Conservation (phyloP, 441 rosid species). For the Raphanus hybrid region DNA sequence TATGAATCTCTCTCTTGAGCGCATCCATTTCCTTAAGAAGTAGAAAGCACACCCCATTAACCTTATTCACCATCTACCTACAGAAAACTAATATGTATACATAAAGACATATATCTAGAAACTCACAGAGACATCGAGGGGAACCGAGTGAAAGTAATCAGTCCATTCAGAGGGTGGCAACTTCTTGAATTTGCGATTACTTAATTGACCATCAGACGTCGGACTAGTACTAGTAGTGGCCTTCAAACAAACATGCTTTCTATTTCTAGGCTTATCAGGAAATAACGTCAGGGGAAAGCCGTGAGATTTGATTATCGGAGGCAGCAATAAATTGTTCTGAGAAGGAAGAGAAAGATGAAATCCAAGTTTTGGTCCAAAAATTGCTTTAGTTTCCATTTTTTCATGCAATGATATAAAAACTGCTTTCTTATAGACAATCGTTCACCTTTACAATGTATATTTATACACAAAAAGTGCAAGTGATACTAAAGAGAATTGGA, state of each 20-base stretch:
- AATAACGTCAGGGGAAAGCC: not conserved
- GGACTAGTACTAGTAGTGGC: not conserved
- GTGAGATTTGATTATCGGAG: not conserved
- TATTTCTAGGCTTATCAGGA: not conserved
- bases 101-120: not conserved
- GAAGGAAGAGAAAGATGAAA: not conserved
- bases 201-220: conserved; percentile 11
- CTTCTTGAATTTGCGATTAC: conserved; percentile 17
- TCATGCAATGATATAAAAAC: no score
- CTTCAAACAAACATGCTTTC: conserved; percentile 13
- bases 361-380: not conserved
- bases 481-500: no score
- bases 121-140: conserved; percentile 17
- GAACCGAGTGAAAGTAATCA: conserved; percentile 11
- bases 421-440: no score
- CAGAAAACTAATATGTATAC: not conserved
- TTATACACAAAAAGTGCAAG: no score
- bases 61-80: not conserved
- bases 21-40: conserved; percentile 27
- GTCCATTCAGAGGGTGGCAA: conserved; percentile 31
- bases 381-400: conserved; percentile 22
- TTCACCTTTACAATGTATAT: no score
- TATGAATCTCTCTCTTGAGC: conserved; percentile 23
- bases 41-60: not conserved
- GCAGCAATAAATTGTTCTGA: not conserved